phyloP scores from a whole-genome alignment of 2,329 filamentous ascomycete species.

The Fusarium sp. region DNA sequence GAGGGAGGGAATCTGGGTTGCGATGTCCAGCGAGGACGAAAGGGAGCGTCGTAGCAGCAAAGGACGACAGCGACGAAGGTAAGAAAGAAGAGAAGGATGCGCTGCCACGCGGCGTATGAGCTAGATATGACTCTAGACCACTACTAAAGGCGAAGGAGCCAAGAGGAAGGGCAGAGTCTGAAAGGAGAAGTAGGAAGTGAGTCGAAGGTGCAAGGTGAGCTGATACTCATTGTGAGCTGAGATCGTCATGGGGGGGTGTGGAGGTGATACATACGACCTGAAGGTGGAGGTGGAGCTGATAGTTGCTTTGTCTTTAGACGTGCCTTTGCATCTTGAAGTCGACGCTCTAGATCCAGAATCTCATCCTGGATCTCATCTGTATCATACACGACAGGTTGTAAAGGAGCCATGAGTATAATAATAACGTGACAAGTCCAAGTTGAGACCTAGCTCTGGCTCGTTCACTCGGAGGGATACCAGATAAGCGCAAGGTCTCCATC shows the following conservation, averaged over 20 bases:
- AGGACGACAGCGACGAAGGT: constrained; percentile 75
- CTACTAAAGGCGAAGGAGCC: constrained; percentile 91
- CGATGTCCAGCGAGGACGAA: constrained; percentile 78
- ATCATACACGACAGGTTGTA: constrained; percentile 17
- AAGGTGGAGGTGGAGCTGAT: constrained; percentile 18
- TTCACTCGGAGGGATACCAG: background rate
- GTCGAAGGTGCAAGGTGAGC: constrained; percentile 39
- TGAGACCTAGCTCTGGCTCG: constrained; percentile 12
- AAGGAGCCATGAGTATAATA: constrained; percentile 42
- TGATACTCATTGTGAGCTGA: constrained; percentile 14
- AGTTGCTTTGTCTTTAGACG: constrained; percentile 53
- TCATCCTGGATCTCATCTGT: constrained; percentile 60
- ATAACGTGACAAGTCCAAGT: constrained; percentile 10
- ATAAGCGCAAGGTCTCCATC: constrained; percentile 32
- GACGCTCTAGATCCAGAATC: constrained; percentile 68
- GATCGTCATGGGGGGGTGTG: background rate
- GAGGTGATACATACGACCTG: constrained; percentile 28
- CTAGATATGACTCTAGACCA: constrained; percentile 84
- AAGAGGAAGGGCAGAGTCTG: constrained; percentile 84
- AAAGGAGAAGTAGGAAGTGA: constrained; percentile 81
- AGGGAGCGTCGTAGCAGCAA: constrained; percentile 78
- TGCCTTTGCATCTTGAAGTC: constrained; percentile 58
- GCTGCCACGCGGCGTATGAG: constrained; percentile 64
- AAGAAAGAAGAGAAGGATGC: constrained; percentile 74
- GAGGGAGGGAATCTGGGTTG: constrained; percentile 60